Evolutionary conservation across 2,329 filamentous ascomycete species (phyloP), one percentile per base, ranked within the genome.

Genomic region (Neurospora crassa): DNA sequence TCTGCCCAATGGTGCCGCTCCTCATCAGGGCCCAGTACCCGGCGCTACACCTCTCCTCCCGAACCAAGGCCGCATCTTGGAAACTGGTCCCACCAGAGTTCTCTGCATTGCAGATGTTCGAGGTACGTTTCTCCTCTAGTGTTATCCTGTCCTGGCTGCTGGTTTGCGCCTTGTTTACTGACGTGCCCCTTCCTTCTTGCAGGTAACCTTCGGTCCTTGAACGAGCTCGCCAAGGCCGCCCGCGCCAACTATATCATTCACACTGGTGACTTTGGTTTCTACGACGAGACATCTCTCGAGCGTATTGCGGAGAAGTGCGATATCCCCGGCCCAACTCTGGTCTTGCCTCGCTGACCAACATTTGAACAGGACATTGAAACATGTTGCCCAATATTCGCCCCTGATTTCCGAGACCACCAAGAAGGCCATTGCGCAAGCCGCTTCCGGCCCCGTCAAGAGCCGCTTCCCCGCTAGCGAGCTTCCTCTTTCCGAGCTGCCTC

Each of bases 221-320:
- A 99, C 84, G 94, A 98, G 73, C 91, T 99, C 73, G 96, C 96
- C 75, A 96, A 93, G 82, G 92, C 96, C 80, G 95, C 96, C 74
- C 92, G 92, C 80, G 96, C 96, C 78, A 94, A 97, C 83, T 94
- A 97, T 84, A 97, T 99, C 82, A 94, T 99, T 79, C 96, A 99
- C 83, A 99, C 96, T 24, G 96, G 96, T 81, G 96, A 99, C 82
- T 99, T 99, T 80, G 96, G 96, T 74, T 99, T 99, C 84, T 99
- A 99, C 84, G 96, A 99, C 82, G 92, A 97, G 78, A 93, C 91
- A 70, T 99, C 96, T 43, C 85, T 99, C 76, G 95, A 98, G 79
- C 91, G 96, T 79, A 98, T 99, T 84, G 96, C 96, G 53, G 96
- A 99, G 82, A 99, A 99, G 93, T 97, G 84, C 6, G 73, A 73